Evolutionary conservation across 2,329 filamentous ascomycete genomes (phyloP).

Genomic region (Pyrenophora teres): DNA sequence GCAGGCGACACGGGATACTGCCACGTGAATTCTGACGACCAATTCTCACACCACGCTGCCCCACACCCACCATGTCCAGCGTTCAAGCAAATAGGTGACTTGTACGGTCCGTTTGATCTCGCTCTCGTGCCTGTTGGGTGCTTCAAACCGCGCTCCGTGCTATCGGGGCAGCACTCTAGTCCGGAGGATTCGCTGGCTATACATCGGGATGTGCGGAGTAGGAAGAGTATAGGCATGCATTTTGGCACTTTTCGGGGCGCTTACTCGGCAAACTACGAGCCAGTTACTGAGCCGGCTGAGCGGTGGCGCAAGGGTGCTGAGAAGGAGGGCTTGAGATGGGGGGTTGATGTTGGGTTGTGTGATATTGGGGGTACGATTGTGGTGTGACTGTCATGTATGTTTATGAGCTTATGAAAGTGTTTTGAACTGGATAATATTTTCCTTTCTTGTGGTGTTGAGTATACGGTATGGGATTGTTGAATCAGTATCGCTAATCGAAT

Average conservation of each 20-base stretch:
- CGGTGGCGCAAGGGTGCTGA: constrained; percentile 53
- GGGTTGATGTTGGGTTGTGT: constrained; percentile 46
- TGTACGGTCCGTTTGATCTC: constrained; percentile 56
- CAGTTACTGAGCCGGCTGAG: constrained; percentile 54
- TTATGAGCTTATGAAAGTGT: too few species aligned
- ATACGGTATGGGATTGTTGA: not conserved
- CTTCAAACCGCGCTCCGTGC: constrained; percentile 52
- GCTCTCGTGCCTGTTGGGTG: constrained; percentile 56
- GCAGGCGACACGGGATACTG: constrained; percentile 59
- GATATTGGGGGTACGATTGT: constrained; percentile 56
- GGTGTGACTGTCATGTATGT: constrained; percentile 29
- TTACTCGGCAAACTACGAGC: constrained; percentile 54
- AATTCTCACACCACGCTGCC: constrained; percentile 39
- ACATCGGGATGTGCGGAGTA: constrained; percentile 54
- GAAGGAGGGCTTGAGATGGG: constrained; percentile 49
- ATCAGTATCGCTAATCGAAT: not conserved
- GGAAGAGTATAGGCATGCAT: constrained; percentile 58
- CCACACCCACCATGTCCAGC: constrained; percentile 53
- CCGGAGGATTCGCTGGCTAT: constrained; percentile 56
- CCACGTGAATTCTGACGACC: constrained; percentile 34
- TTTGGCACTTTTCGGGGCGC: constrained; percentile 56
- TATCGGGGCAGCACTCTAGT: constrained; percentile 54
- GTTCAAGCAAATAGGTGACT: constrained; percentile 54
- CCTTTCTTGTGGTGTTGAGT: too few species aligned
- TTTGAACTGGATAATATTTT: too few species aligned